Evolutionary conservation across 192 early-diverging fungal genomes (phyloP).

Genomic region (Podila clonocystis): DNA sequence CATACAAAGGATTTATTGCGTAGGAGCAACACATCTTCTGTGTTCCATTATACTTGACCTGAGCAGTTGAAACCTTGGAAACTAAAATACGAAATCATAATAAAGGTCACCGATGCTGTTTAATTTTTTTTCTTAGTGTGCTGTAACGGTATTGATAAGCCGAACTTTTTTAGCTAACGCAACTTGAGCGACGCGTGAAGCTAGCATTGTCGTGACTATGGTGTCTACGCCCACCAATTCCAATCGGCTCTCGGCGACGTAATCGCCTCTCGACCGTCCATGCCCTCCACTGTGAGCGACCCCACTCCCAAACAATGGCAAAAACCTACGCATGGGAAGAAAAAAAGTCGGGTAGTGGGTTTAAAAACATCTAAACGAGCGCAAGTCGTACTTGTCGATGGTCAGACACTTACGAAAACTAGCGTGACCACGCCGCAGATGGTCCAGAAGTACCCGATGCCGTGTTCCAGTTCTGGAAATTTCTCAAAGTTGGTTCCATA

Average conservation of each 20-base stretch:
- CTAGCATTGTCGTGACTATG: background rate
- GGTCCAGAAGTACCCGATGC: constrained; percentile 36
- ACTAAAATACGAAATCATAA: no score
- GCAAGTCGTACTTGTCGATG: background rate
- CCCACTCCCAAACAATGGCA: background rate
- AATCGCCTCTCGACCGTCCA: background rate
- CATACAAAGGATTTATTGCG: no score
- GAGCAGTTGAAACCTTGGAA: no score
- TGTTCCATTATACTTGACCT: no score
- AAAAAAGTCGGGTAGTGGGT: background rate
- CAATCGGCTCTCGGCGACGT: background rate
- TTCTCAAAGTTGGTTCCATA: constrained; percentile 56
- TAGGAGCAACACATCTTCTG: no score
- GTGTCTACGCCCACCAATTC: background rate
- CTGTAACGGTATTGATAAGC: no score
- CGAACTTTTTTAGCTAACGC: no score
- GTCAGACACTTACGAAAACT: background rate
- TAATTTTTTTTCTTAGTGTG: no score
- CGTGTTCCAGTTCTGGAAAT: constrained; percentile 41
- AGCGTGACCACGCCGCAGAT: constrained; percentile 1
- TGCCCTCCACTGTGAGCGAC: background rate
- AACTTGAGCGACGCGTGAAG: background rate
- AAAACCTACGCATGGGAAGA: background rate
- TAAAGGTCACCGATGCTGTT: no score
- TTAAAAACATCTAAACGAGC: background rate